These are phyloP conservation scores for Blastobotrys muscicola DNA, from an alignment of 805 yeast species.

Conservation along the genomic window DNA sequence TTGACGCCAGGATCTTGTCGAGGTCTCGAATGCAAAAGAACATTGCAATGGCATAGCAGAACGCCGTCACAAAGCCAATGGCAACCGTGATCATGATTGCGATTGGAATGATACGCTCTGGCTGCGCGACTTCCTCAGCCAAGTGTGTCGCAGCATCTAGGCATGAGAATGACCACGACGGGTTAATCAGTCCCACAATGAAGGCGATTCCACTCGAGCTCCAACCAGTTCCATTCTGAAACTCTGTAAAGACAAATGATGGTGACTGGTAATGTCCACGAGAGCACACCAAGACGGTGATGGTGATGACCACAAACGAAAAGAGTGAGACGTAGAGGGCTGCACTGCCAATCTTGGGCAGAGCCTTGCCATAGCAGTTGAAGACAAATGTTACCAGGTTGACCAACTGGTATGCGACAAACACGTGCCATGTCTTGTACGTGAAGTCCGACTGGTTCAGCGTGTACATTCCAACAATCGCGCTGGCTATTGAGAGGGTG, in stretches of 20 bases:
- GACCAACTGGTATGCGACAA: slow-evolving; percentile 21
- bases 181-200: slow-evolving; percentile 61
- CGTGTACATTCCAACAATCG: slow-evolving; percentile 42
- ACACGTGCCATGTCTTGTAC: slow-evolving; percentile 21
- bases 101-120: slow-evolving; percentile 50
- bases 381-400: slow-evolving; percentile 15
- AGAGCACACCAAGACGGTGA: slow-evolving; percentile 44
- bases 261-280: slow-evolving; percentile 44
- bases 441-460: slow-evolving; percentile 31
- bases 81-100: slow-evolving; percentile 55
- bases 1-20: slow-evolving; percentile 37
- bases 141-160: slow-evolving; percentile 64
- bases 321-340: slow-evolving; percentile 44
- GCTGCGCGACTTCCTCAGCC: slow-evolving; percentile 55
- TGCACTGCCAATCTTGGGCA: slow-evolving; percentile 41
- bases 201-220: slow-evolving; percentile 48
- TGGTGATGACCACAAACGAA: slow-evolving; percentile 45
- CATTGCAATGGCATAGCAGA: slow-evolving; percentile 24
- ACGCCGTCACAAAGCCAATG: slow-evolving; percentile 51
- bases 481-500: slow-evolving; percentile 43
- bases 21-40: slow-evolving; percentile 50
- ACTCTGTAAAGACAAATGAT: slow-evolving; percentile 43
- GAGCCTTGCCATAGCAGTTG: slow-evolving; percentile 21
- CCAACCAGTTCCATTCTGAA: slow-evolving; percentile 55
- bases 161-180: slow-evolving; percentile 62